Conservation (phyloP, 306 rosid genomes). For the Sindora glabra region DNA sequence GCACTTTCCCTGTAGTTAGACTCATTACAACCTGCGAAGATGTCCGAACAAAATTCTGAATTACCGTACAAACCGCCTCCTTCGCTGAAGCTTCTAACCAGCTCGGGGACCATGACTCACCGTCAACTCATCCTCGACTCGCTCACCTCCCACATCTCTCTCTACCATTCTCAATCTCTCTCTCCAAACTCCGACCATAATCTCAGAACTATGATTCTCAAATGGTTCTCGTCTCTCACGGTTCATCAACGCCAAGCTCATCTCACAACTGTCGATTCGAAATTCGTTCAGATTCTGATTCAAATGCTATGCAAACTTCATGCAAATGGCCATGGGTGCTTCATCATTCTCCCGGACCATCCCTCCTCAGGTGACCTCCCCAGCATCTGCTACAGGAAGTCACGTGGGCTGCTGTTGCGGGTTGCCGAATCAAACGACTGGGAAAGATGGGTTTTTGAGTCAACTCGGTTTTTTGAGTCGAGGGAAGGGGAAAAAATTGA, state of each 20-base stretch:
- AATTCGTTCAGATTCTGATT: constrained; percentile 51
- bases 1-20: too few relatives aligned
- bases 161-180: constrained; percentile 52
- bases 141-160: constrained; percentile 81
- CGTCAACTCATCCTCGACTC: constrained; percentile 71
- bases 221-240: constrained; percentile 75
- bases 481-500: constrained; percentile 46
- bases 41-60: too few relatives aligned
- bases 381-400: constrained; percentile 59
- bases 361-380: constrained; percentile 43
- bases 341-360: constrained; percentile 78
- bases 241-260: constrained; percentile 66
- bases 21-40: too few relatives aligned
- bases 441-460: constrained; percentile 27
- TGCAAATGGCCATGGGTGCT: constrained; percentile 49
- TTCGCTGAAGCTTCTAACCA: not conserved
- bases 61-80: too few relatives aligned
- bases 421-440: constrained; percentile 38
- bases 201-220: constrained; percentile 52
- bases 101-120: constrained; percentile 50
- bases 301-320: constrained; percentile 53
- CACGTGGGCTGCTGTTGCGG: constrained; percentile 57
- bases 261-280: constrained; percentile 52
- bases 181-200: constrained; percentile 26
- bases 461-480: constrained; percentile 46